Evolutionary conservation across 768 basidiomycete genomes (phyloP).

Genomic region (Rhodotorula kratochvilovae): DNA sequence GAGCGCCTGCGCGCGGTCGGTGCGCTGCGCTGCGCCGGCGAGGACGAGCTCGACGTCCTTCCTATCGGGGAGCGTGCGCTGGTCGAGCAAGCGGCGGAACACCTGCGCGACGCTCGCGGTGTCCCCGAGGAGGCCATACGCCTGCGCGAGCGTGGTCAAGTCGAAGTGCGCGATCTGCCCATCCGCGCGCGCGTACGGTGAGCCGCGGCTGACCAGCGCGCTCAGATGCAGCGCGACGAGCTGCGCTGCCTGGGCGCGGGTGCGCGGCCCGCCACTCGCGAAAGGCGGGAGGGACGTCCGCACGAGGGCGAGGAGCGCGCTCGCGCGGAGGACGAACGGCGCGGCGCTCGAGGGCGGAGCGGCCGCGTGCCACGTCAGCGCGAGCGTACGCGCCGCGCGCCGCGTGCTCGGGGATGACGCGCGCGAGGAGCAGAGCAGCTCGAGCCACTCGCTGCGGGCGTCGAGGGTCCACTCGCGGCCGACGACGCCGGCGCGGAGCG

Average conservation of each 20-base stretch:
- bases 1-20: neutral
- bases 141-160: constrained; percentile 26
- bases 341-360: neutral
- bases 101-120: constrained; percentile 8
- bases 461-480: neutral
- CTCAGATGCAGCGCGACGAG: neutral
- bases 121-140: constrained; percentile 18
- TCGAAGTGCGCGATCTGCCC: constrained; percentile 14
- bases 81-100: constrained; percentile 7
- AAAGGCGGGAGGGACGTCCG: constrained; percentile 1
- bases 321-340: constrained; percentile 1
- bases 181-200: constrained; percentile 4
- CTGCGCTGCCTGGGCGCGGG: neutral
- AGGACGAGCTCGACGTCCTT: constrained; percentile 25
- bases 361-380: neutral
- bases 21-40: neutral
- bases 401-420: neutral
- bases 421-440: neutral
- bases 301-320: constrained; percentile 14
- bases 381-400: neutral
- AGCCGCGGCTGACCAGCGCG: constrained; percentile 4
- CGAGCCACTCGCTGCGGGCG: constrained; percentile 2
- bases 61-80: constrained; percentile 11
- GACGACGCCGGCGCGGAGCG: neutral
- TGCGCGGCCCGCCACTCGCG: neutral